Percentiles rank a stretch among this genome's conserved stretches.
These are phyloP conservation scores for Corinectria fuckeliana DNA, from an alignment of 2,329 filamentous ascomycete species.

Conservation along the genomic window DNA sequence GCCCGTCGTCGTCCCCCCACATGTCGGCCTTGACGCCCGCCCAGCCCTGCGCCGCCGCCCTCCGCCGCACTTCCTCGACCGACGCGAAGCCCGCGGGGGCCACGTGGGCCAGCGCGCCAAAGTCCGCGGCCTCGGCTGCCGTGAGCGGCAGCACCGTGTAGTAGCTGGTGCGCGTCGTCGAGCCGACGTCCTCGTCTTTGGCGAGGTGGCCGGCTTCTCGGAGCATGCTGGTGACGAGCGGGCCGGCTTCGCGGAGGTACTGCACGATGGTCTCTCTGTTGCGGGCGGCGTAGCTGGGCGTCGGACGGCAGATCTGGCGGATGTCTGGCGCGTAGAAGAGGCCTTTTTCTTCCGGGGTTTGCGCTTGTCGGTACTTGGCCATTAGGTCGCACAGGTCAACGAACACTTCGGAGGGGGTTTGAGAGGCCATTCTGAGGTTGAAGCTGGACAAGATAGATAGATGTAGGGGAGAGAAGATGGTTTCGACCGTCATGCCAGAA, in stretches of 20 bases:
- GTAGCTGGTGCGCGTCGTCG: neutral
- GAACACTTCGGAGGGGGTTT: neutral
- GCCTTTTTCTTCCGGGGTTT: neutral
- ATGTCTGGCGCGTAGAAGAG: conserved; percentile 6
- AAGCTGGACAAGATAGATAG: neutral
- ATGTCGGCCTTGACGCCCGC: conserved; percentile 39
- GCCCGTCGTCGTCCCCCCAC: conserved; percentile 35
- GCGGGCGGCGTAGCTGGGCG: conserved; percentile 32
- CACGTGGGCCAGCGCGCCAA: conserved; percentile 22
- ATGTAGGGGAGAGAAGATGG: neutral
- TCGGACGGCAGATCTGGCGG: conserved; percentile 32
- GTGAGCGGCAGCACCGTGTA: conserved; percentile 10
- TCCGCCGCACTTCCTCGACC: conserved; percentile 12
- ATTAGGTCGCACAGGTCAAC: neutral
- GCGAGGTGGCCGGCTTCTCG: neutral
- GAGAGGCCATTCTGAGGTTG: neutral
- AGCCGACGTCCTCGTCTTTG: neutral
- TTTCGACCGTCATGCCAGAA: too few species aligned
- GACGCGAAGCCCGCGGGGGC: conserved; percentile 19
- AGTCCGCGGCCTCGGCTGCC: neutral
- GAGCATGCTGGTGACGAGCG: conserved; percentile 16
- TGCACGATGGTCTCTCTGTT: conserved; percentile 33
- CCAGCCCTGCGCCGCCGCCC: conserved; percentile 32
- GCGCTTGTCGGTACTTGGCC: conserved; percentile 1
- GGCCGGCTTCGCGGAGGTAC: conserved; percentile 28